phyloP scores from a whole-genome alignment of 805 yeast species.

The Yarrowia bubula region DNA sequence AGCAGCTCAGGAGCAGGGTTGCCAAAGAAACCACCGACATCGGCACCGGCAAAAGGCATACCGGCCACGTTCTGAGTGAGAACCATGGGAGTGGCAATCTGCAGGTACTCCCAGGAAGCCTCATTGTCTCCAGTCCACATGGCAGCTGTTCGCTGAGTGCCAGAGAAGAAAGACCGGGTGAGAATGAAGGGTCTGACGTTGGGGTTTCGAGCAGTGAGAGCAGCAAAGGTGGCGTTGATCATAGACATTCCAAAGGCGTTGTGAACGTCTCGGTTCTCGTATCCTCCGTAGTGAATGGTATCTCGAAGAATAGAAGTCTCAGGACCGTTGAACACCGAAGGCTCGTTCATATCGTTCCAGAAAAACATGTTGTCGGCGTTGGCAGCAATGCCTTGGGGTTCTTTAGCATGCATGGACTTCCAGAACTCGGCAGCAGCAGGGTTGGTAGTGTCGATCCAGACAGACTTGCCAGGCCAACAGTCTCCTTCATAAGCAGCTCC shows the following conservation, averaged over 20 bases:
- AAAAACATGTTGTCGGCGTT: constrained; percentile 65
- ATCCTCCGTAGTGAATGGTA: constrained; percentile 67
- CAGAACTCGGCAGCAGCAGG: constrained; percentile 47
- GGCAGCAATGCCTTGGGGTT: constrained; percentile 42
- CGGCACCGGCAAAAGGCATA: constrained; percentile 92
- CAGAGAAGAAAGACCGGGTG: constrained; percentile 84
- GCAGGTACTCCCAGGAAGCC: constrained; percentile 87
- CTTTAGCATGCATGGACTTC: constrained; percentile 40
- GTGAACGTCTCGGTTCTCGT: constrained; percentile 91
- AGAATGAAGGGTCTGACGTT: constrained; percentile 74
- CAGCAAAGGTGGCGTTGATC: constrained; percentile 75
- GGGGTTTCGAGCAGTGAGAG: constrained; percentile 53
- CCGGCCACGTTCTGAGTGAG: constrained; percentile 78
- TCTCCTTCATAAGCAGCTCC: constrained; percentile 69
- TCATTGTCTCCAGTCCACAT: constrained; percentile 98
- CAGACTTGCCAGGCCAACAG: constrained; percentile 97
- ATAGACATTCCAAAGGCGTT: constrained; percentile 77
- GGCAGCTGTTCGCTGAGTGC: constrained; percentile 88
- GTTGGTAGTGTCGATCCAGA: constrained; percentile 86
- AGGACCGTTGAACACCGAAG: constrained; percentile 91
- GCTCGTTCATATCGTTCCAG: constrained; percentile 99
- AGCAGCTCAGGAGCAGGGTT: constrained; percentile 78
- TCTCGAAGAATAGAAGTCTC: constrained; percentile 90
- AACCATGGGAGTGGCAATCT: constrained; percentile 81
- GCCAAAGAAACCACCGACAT: constrained; percentile 95